Evolutionary conservation across 129 eudicot species (phyloP), one percentile per base, ranked within the genome.

Genomic region (Scalesia atractyloides): DNA sequence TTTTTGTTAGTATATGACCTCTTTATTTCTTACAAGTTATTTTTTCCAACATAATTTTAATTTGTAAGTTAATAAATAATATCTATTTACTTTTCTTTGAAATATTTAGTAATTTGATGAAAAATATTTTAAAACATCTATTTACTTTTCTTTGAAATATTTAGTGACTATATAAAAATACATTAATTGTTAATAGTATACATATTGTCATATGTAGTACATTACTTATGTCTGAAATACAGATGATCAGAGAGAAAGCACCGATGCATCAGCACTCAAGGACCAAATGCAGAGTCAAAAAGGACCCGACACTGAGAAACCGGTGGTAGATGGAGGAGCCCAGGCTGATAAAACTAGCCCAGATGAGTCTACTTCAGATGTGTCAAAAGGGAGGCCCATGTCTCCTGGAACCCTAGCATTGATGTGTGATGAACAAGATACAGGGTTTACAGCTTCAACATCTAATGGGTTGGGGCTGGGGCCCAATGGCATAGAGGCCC

Each of bases 331-430:
- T 69, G 81, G 73, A 8, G 77, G 62, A 46, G 69, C 37, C 33
- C 77, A 19, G 37, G 37, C 48, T 34, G 61, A 73, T 43, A 73
- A 48, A 73, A 43, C 62, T 30, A 44, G 62, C 52, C 77, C 59
- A 0, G 61, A 73, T 13, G 69, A 46, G 49, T 48, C 20, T n/a
- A 46, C 50, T 48, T 36, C 75, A 59, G 69, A 41, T 52, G 82
- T 59, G 63, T 51, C 72, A 37, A 72, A 70, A 66, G 82, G 59
- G 26, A 77, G 91, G 73, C 86, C 87, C 56, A 51, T 87, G 82
- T 92, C 97, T 74, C 93, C 93, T 7, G 93, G 86, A 73, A 92
- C 97, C 52, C 81, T 86, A 68, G 85, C 90, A 57, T 79, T 88
- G 65, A 81, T 86, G 96, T 92, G 96, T 78, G 93, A 88, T 66